Conservation (phyloP, 2,329 filamentous ascomycete species). For the Orbilia oligospora region DNA sequence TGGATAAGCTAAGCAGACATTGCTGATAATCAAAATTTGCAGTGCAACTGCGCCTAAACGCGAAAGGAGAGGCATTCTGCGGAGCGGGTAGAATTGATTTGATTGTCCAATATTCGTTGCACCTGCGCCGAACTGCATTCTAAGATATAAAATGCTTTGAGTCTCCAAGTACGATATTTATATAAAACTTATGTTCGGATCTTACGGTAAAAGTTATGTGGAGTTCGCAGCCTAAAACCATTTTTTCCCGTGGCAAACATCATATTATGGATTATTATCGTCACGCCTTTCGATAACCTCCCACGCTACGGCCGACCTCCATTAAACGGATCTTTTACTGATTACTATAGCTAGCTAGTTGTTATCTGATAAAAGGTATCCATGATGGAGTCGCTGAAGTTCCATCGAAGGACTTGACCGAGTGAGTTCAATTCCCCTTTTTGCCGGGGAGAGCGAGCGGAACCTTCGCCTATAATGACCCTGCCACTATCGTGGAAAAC, state of each 20-base stretch:
- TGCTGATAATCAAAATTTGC: constrained; percentile 20
- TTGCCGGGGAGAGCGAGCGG: constrained; percentile 14
- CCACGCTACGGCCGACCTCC: too few species aligned
- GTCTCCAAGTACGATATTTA: constrained; percentile 32
- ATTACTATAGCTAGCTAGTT: neutral
- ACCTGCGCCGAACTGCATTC: constrained; percentile 11
- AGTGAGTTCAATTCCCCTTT: constrained; percentile 19
- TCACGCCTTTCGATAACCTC: neutral
- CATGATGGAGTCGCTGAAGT: neutral
- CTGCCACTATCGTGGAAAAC: constrained; percentile 31
- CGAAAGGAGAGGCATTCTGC: constrained; percentile 21
- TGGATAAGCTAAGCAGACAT: constrained; percentile 41
- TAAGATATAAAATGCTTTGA: neutral
- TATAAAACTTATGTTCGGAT: neutral
- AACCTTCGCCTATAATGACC: constrained; percentile 39
- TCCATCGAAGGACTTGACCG: neutral
- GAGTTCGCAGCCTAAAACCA: constrained; percentile 8
- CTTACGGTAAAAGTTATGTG: neutral
- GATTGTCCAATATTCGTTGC: neutral
- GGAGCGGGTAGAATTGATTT: neutral
- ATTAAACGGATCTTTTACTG: neutral
- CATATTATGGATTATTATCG: neutral
- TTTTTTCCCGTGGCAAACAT: neutral
- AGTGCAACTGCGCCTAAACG: constrained; percentile 7
- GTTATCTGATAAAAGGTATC: neutral